Evolutionary conservation across 2,329 filamentous ascomycete genomes (phyloP), one percentile per base, ranked within the genome.

Genomic region (Fusarium clavum): DNA sequence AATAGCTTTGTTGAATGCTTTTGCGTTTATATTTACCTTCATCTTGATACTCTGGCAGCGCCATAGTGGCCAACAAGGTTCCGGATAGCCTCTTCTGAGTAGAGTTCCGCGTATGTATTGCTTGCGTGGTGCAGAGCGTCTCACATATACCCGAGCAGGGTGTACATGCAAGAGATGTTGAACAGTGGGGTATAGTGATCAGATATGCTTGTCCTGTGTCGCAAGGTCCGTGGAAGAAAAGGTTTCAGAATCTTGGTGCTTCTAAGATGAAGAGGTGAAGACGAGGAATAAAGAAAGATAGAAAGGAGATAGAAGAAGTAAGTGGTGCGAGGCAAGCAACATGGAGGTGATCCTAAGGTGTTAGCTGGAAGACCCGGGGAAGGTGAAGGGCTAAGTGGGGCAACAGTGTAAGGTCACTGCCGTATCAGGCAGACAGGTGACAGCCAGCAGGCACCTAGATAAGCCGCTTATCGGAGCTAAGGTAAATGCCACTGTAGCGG

Each of bases 311-410:
- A 61, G 48, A 65, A 57, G 56, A 41, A 47, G 56, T 10, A 34
- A 47, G 51, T 52, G 60, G 45, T 30, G 57, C 62, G 56, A 65
- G 55, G 54, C 49, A 68, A 57, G 34, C 43, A 41, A 40, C 44
- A 61, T 64, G 30, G 60, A 63, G 57, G 67, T 63, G 46, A 64
- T 43, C 12, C 24, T 10, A 43, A 71, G 70, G 67, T 74, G 72
- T 58, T 72, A 64, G 66, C 32, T 41, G 49, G 49, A 64, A 69
- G 59, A 63, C 49, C 64, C 57, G 69, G 49, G 53, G 69, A 64
- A 74, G 72, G 71, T 78, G 71, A 72, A 73, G 61, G 69, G 58
- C 22, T 69, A 77, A 64, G 77, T 78, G 77, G 77, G 75, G 76
- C 74, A 73, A 48, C 47, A 62, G 69, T 61, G 59, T 64, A 67